Evolutionary conservation across 805 yeast genomes (phyloP).

Genomic region (Scheffersomyces amazonensis): DNA sequence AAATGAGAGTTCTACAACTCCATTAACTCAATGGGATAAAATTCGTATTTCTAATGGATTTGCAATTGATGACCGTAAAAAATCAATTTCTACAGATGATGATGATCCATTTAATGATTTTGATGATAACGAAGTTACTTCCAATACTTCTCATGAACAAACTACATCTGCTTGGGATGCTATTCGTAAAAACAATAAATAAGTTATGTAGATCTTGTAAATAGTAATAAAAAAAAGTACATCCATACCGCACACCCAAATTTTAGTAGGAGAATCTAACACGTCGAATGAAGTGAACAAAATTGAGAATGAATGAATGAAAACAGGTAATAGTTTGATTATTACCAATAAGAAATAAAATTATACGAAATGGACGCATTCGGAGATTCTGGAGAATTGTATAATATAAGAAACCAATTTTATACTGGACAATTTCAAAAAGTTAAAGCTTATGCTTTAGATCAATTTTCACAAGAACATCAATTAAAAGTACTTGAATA

Average conservation of each 20-base stretch:
- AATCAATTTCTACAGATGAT: constrained; percentile 2
- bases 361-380: constrained; percentile 30
- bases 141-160: background rate
- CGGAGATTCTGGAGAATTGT: constrained; percentile 49
- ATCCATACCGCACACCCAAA: background rate
- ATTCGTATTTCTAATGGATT: constrained; percentile 33
- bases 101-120: too few relatives aligned
- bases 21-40: constrained; percentile 30
- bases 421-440: constrained; percentile 56
- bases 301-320: too few relatives aligned
- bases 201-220: background rate
- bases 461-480: constrained; percentile 35
- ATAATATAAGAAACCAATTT: constrained; percentile 55
- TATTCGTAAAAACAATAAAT: constrained; percentile 6
- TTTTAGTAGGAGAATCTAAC: too few relatives aligned
- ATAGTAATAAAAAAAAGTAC: background rate
- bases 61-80: constrained; percentile 2
- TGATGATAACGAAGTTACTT: background rate
- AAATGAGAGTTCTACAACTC: background rate
- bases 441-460: constrained; percentile 36
- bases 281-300: background rate
- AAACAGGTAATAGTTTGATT: too few relatives aligned
- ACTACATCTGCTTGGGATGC: constrained; percentile 19
- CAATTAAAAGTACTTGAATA: constrained; percentile 39
- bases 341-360: background rate